Percentiles rank a stretch among this genome's conserved stretches.
Evolutionary conservation across 73 alveolate species (phyloP).

Genomic region (Symbiodinium pilosum): DNA sequence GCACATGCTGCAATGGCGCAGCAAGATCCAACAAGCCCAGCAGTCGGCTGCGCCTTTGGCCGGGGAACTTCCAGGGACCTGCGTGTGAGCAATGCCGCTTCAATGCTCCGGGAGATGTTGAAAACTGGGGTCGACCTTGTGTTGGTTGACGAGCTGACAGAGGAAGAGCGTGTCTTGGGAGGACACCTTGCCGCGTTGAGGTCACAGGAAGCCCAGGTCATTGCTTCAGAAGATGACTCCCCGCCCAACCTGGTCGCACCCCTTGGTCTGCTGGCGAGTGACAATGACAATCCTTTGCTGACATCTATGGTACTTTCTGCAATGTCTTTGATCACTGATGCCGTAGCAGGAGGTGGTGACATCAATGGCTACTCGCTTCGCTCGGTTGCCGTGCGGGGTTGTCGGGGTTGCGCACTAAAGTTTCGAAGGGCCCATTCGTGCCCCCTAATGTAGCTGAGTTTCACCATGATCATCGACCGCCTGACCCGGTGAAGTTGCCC

Average conservation of each 20-base stretch:
- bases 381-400: constrained; percentile 36
- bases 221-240: background rate
- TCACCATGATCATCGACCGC: background rate
- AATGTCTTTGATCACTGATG: constrained; percentile 33
- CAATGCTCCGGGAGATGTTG: constrained; percentile 18
- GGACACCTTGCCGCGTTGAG: background rate
- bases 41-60: constrained; percentile 64
- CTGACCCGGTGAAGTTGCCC: too few relatives aligned
- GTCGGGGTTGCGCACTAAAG: constrained; percentile 29
- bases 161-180: background rate
- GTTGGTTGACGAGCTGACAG: background rate
- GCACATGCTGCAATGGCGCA: constrained; percentile 52
- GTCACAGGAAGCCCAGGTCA: background rate
- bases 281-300: constrained; percentile 22
- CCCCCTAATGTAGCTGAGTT: background rate
- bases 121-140: constrained; percentile 33
- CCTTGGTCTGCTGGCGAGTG: constrained; percentile 14
- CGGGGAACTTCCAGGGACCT: constrained; percentile 39
- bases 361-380: constrained; percentile 31
- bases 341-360: constrained; percentile 58
- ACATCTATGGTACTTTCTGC: constrained; percentile 46
- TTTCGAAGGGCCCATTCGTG: constrained; percentile 29
- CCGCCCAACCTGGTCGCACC: constrained; percentile 32
- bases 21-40: constrained; percentile 47
- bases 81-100: constrained; percentile 6